phyloP scores from a whole-genome alignment of 108 stramenopile genomes.

The Fragilaria crotonensis region DNA sequence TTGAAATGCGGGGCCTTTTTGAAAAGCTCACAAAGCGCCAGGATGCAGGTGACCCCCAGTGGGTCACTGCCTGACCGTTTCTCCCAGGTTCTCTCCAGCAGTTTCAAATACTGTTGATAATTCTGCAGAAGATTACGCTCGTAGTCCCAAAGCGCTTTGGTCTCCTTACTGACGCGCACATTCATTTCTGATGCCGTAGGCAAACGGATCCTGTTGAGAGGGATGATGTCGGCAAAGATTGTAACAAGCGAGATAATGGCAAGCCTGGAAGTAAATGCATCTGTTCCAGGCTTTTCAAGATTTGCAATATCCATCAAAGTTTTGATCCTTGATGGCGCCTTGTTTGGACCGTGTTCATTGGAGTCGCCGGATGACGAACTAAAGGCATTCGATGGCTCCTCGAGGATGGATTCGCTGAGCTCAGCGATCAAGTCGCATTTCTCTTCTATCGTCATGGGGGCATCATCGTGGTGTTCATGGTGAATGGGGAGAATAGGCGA shows the following conservation, averaged over 20 bases:
- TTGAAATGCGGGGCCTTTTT: constrained; percentile 77
- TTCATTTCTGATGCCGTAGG: constrained; percentile 74
- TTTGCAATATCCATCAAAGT: constrained; percentile 45
- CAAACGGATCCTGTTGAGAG: constrained; percentile 85
- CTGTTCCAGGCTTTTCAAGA: constrained; percentile 47
- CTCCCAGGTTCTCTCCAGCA: constrained; percentile 66
- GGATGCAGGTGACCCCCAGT: constrained; percentile 41
- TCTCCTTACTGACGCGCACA: constrained; percentile 82
- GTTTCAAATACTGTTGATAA: constrained; percentile 78
- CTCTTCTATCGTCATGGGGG: constrained; percentile 13
- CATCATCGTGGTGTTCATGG: not conserved
- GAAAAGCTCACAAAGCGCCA: constrained; percentile 67
- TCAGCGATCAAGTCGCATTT: constrained; percentile 69
- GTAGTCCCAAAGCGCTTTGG: constrained; percentile 66
- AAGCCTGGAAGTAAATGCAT: constrained; percentile 58
- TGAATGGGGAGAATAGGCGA: too few species aligned
- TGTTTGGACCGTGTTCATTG: constrained; percentile 3
- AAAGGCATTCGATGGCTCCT: constrained; percentile 63
- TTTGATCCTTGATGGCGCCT: constrained; percentile 46
- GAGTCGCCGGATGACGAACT: too few species aligned
- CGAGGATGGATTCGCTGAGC: constrained; percentile 64
- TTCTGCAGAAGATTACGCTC: constrained; percentile 64
- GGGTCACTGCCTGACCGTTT: constrained; percentile 19
- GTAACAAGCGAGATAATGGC: constrained; percentile 81
- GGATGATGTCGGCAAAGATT: constrained; percentile 88